Evolutionary conservation across 257 asterid species (phyloP), one percentile per base, ranked within the genome.

Genomic region (Nicotiana tabacum): DNA sequence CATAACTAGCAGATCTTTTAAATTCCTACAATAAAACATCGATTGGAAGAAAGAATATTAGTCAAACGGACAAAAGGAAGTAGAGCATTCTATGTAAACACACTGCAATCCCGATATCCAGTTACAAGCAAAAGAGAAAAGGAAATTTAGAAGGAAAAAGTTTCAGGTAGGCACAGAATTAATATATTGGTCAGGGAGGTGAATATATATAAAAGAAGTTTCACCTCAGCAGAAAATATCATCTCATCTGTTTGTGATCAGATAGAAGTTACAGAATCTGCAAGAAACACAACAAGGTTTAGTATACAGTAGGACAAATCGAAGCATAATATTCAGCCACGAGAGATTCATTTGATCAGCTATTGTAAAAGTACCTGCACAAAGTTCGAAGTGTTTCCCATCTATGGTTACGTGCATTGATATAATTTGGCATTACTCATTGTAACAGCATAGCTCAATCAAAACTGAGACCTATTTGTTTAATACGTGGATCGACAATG

Each of bases 401-500:
- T 15, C 32, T 60, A 21, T 60, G 64, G 8, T 57, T 57, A 57
- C 11, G 15, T 60, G 32, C 2, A 32, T 0, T 60, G 30, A 60
- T n/a, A 62, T 24, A 62, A 21, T 62, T 7, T 24, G 67, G 67
- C 35, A 21, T 62, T 10, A 11, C 69, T 64, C 37, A 3, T 27
- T 4, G 29, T 11, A 64, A 27, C 37, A 64, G 18, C 37, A 64
- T 27, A 53, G 27, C 39, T 78, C 78, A 83, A 74, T 43, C 16
- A 78, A 68, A 68, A 72, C 69, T 81, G 21, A 37, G 39, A 27
- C 80, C 68, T 1, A 66, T 51, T 60, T 87, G 90, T 60, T 82
- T 57, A 72, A 74, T 81, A 83, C 76, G 83, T 60, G 91, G 91
- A 64, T 84, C 61, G 18, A 92, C 91, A 62, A 91, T 51, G 57